Base-by-base conservation (phyloP, 1,284 basidiomycete species). In the Sanghuangporus baumii region DNA sequence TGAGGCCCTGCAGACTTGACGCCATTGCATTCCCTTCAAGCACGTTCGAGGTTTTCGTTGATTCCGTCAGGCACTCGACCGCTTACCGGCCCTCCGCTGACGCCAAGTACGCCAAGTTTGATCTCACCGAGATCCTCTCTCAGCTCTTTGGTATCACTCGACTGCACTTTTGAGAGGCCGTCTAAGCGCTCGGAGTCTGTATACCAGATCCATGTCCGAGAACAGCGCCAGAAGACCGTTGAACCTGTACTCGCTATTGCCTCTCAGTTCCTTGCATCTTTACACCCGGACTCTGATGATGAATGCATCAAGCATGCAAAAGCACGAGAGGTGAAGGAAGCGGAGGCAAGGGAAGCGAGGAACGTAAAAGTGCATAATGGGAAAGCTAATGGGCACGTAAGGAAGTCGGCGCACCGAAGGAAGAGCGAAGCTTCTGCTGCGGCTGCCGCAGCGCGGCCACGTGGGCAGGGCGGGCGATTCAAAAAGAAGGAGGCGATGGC, bases 391-490 rank as follows among this genome's bases (percentile, higher is more conserved):
- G 48, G 20, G n/a, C 48, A 51, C 18, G 9, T 51, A n/a, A 54
- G 31, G 55, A 36, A 58, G 46, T 50, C 38, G 50, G 31, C 50
- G 34, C 51, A 48, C 48, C 37, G 50, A 18, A 59, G 20, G 52
- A 59, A 56, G 61, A 51, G 61, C 37, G 55, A 62, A 36, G 61
- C 50, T 12, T 34, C 59, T 37, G 31, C 56, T 9, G 46, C 43
- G 16, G 41, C 46, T 43, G 60, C 60, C 18, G 38, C 48, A 7
- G 40, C 48, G 4, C 59, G 60, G 3, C 63, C 60, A 11, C 58
- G 63, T 7, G 63, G 63, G 6, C 56, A 47, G 14, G 63, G 63
- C 2, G 63, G 63, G 36, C 41, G 58, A 11, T 65, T 65, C 55
- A 55, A 31, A 23, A 61, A 59, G 38, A 47, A 48, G 18, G 54